Evolutionary conservation across 129 eudicot species (phyloP).

Genomic region (Artemisia argyi): DNA sequence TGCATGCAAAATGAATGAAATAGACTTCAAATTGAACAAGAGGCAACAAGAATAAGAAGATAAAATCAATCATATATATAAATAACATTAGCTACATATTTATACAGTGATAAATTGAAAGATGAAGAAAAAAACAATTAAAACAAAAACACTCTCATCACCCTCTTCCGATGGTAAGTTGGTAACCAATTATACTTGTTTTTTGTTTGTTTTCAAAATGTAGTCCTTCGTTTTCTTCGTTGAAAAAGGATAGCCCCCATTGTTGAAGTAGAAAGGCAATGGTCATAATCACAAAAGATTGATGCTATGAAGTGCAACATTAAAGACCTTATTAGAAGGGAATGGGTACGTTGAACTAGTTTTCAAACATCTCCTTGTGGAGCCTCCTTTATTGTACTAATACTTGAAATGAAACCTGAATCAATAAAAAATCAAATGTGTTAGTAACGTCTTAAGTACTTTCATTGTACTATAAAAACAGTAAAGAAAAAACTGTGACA

Average conservation of each 20-base stretch:
- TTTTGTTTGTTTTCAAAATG: background rate
- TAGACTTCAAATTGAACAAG: background rate
- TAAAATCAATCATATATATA: conserved; percentile 10
- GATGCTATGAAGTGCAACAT: conserved; percentile 18
- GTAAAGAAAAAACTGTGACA: background rate
- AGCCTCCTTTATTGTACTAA: conserved; percentile 30
- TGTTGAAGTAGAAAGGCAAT: conserved; percentile 22
- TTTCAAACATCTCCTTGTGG: conserved; percentile 32
- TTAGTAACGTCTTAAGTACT: background rate
- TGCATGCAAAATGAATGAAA: background rate
- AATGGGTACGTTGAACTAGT: conserved; percentile 20
- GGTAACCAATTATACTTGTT: background rate
- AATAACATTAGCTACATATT: conserved; percentile 1
- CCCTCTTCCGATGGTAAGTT: conserved; percentile 8
- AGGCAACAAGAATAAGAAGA: background rate
- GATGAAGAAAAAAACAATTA: background rate
- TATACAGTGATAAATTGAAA: conserved; percentile 13
- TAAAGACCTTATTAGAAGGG: conserved; percentile 37
- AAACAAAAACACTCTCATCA: conserved; percentile 19
- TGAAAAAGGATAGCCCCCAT: background rate
- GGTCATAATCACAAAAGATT: conserved; percentile 19
- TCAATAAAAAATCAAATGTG: background rate
- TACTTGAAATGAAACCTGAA: conserved; percentile 25
- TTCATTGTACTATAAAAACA: background rate
- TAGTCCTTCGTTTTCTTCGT: background rate